Conservation (phyloP, 2,329 filamentous ascomycete species). For the Pseudomassariella vexata region DNA sequence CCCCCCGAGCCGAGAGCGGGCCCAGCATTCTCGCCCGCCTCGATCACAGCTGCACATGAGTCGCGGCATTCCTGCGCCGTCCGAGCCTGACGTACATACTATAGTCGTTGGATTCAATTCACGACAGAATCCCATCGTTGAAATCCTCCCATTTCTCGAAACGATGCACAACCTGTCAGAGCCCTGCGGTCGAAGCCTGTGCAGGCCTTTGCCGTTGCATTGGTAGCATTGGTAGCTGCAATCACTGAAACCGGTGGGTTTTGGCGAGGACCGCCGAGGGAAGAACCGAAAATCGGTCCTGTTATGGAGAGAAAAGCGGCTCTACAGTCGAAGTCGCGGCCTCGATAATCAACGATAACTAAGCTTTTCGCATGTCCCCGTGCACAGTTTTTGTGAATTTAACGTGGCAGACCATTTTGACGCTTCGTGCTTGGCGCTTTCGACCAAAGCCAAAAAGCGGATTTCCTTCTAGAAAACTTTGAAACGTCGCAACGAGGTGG, state of each 20-base stretch:
- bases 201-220: no score
- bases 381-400: no score
- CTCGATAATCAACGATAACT: neutral
- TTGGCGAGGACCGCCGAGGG: constrained; percentile 7
- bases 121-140: neutral
- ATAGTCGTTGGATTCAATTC: neutral
- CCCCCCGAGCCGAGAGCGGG: no score
- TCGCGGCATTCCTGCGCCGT: no score
- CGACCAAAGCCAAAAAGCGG: neutral
- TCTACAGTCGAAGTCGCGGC: neutral
- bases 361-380: neutral
- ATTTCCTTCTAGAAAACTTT: neutral
- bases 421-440: constrained; percentile 3
- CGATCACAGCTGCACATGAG: no score
- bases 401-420: no score
- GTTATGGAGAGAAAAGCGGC: constrained; percentile 9
- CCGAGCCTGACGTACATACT: neutral
- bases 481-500: neutral
- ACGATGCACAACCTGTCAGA: neutral
- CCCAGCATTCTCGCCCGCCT: no score
- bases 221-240: neutral
- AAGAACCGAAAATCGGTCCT: constrained; percentile 11
- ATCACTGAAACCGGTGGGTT: constrained; percentile 1
- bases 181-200: no score
- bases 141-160: neutral